Conservation (phyloP, 208 protist genomes). For the Spongospora subterranea region DNA sequence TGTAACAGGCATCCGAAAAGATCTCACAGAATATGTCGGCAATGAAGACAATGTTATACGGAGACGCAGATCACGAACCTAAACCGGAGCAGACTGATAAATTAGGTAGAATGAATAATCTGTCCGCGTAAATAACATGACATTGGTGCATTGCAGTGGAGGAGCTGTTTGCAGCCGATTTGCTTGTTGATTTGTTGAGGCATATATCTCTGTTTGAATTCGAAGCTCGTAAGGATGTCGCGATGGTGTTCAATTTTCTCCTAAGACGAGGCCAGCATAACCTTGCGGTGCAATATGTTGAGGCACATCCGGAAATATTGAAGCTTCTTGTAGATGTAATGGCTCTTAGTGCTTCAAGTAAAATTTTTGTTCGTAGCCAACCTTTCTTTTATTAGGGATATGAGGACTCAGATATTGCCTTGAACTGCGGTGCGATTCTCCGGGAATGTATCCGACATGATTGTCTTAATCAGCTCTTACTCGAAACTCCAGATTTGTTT, state of each 20-base stretch:
- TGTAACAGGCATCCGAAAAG: constrained; percentile 20
- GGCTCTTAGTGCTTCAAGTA: neutral
- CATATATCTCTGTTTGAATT: constrained; percentile 28
- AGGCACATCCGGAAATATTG: neutral
- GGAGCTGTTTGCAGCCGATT: constrained; percentile 25
- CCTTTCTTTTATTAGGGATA: constrained; percentile 66
- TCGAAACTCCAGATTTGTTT: constrained; percentile 71
- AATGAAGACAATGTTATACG: constrained; percentile 58
- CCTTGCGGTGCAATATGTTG: constrained; percentile 45
- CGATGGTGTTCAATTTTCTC: constrained; percentile 48
- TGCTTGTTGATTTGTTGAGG: neutral
- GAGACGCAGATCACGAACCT: constrained; percentile 50
- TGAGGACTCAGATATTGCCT: constrained; percentile 74
- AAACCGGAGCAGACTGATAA: constrained; percentile 47
- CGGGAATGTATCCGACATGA: constrained; percentile 78
- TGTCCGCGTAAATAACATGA: too few relatives aligned
- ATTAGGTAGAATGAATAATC: too few relatives aligned
- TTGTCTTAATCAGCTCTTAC: constrained; percentile 69
- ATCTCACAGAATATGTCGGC: constrained; percentile 41
- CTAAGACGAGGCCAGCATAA: constrained; percentile 46
- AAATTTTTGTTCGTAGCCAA: neutral
- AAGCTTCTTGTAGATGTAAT: constrained; percentile 15
- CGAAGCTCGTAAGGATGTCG: constrained; percentile 42
- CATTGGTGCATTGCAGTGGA: too few relatives aligned
- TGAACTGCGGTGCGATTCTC: constrained; percentile 79